Conservation (phyloP, 139 green algal genomes). For the Eudorina sp. region DNA sequence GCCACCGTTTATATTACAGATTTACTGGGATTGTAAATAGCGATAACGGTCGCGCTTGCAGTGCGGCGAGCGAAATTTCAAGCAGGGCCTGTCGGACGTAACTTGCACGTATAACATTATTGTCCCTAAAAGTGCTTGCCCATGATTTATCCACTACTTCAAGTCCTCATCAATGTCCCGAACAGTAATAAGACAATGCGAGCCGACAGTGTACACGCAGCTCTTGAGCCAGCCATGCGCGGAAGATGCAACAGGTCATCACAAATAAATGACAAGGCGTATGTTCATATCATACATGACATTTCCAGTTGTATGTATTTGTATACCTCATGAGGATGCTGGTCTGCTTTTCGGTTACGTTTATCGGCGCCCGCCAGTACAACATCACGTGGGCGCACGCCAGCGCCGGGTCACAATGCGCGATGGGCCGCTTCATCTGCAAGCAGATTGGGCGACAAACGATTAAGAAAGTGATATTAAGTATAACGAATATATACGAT, state of each 20-base stretch:
- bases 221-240: neutral
- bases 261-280: neutral
- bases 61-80: too few relatives aligned
- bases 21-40: too few relatives aligned
- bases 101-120: too few relatives aligned
- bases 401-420: constrained; percentile 51
- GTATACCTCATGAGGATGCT: constrained; percentile 31
- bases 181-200: neutral
- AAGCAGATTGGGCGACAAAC: neutral
- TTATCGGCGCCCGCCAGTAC: constrained; percentile 43
- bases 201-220: neutral
- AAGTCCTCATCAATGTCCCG: neutral
- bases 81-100: too few relatives aligned
- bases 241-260: neutral
- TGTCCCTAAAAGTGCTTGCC: neutral
- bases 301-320: neutral
- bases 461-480: too few relatives aligned
- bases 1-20: too few relatives aligned
- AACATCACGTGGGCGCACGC: constrained; percentile 58
- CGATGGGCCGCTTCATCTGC: constrained; percentile 53
- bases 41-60: too few relatives aligned
- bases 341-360: constrained; percentile 36
- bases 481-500: too few relatives aligned
- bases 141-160: neutral
- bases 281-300: neutral